Evolutionary conservation across 169 alveolate genomes (phyloP).

Genomic region (Gregarina niphandrodes): DNA sequence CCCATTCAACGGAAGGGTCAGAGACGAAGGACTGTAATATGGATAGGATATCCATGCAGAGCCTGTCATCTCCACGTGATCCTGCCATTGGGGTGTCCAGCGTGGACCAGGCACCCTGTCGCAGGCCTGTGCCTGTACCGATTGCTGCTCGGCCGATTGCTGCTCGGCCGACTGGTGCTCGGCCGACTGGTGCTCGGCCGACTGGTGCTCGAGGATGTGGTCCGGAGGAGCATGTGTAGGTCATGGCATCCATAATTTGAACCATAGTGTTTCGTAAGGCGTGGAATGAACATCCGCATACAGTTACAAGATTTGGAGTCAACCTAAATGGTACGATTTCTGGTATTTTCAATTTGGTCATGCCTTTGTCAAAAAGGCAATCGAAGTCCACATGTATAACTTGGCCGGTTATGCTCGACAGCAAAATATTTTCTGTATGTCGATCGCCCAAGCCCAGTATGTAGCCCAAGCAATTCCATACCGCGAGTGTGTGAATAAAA

Average conservation of each 20-base stretch:
- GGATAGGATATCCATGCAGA: neutral
- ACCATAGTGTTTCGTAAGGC: neutral
- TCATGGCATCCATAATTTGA: neutral
- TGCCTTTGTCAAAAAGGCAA: slow-evolving; percentile 84
- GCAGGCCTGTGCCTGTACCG: neutral
- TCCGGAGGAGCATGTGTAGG: neutral
- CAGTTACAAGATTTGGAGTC: slow-evolving; percentile 76
- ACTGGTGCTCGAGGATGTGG: neutral
- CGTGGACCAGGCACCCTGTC: neutral
- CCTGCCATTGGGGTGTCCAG: neutral
- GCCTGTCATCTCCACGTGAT: neutral
- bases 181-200: neutral
- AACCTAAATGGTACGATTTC: slow-evolving; percentile 79
- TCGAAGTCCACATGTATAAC: slow-evolving; percentile 90
- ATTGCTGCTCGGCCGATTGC: neutral
- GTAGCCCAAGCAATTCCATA: slow-evolving; percentile 85
- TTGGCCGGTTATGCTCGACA: slow-evolving; percentile 61
- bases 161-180: slow-evolving; percentile 12
- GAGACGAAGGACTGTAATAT: slow-evolving; percentile 40
- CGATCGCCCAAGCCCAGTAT: slow-evolving; percentile 89
- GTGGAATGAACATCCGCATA: neutral
- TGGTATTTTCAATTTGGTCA: neutral
- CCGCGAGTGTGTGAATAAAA: slow-evolving; percentile 62
- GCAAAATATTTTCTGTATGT: slow-evolving; percentile 80
- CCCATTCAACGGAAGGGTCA: slow-evolving; percentile 32